Evolutionary conservation across 176 grass and related monocot species (phyloP).

Genomic region (Secale cereale): DNA sequence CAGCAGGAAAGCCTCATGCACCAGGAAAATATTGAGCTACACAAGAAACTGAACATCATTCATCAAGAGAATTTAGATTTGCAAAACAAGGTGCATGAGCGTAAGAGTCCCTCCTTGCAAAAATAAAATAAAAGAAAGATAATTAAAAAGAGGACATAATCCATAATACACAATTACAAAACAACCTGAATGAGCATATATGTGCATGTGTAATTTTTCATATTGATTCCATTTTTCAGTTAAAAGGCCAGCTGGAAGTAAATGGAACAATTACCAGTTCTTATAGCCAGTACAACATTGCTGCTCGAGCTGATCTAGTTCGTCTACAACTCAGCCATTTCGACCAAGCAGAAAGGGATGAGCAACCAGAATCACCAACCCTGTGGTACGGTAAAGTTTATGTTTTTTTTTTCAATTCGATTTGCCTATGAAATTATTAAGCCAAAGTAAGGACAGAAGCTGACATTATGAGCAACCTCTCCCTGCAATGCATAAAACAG

Average conservation of each 20-base stretch:
- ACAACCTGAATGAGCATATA: too few species aligned
- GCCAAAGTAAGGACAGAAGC: too few species aligned
- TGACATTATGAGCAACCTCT: neutral
- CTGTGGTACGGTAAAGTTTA: neutral
- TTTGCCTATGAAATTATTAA: neutral
- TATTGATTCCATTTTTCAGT: neutral
- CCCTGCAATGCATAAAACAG: neutral
- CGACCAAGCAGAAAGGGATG: neutral
- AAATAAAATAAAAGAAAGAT: too few species aligned
- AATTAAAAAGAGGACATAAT: neutral
- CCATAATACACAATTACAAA: neutral
- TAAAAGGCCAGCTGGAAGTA: neutral
- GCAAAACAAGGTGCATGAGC: neutral
- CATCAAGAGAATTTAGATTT: neutral
- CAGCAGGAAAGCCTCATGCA: neutral
- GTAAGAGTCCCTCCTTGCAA: neutral
- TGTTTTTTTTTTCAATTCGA: neutral
- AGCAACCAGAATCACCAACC: neutral
- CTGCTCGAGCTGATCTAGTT: neutral
- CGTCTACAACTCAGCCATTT: neutral
- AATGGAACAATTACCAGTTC: neutral
- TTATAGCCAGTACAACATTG: neutral
- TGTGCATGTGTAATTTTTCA: neutral
- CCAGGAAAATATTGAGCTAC: neutral
- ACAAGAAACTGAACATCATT: neutral